phyloP scores from a whole-genome alignment of 2,329 filamentous ascomycete species.

The Lachnellula hyalina region DNA sequence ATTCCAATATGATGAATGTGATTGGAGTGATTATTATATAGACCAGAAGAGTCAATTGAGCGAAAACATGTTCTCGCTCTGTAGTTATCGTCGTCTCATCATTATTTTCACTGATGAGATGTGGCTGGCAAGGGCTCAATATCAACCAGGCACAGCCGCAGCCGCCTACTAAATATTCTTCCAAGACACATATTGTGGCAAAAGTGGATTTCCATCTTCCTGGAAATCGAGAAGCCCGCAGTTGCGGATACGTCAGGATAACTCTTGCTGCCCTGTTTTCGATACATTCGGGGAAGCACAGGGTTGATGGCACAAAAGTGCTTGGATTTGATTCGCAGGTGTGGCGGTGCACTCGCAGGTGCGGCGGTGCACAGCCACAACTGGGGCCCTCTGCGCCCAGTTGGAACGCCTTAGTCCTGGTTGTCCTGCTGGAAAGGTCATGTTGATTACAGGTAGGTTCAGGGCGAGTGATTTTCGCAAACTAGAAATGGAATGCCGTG shows the following conservation, averaged over 20 bases:
- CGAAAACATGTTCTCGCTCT: neutral
- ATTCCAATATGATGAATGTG: neutral
- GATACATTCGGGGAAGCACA: conserved; percentile 2
- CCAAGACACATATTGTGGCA: conserved; percentile 13
- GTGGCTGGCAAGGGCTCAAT: conserved; percentile 4
- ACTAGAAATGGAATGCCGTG: too few relatives aligned
- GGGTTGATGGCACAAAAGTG: neutral
- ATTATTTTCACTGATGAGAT: conserved; percentile 1
- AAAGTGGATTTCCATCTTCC: conserved; percentile 2
- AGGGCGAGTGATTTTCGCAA: too few relatives aligned
- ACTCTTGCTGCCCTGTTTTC: conserved; percentile 15
- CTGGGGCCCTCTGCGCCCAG: neutral
- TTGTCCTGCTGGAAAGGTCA: too few relatives aligned
- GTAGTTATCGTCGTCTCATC: neutral
- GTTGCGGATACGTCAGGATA: conserved; percentile 4
- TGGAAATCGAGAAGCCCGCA: neutral
- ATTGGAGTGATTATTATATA: neutral
- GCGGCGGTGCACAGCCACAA: conserved; percentile 19
- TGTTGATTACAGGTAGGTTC: too few relatives aligned
- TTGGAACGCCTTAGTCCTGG: too few relatives aligned
- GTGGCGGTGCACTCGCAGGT: conserved; percentile 16
- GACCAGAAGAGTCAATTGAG: neutral
- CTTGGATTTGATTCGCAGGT: conserved; percentile 3
- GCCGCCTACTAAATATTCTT: neutral
- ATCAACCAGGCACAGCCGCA: neutral